Conservation (phyloP, 2,329 filamentous ascomycete genomes). For the Hawksworthiomyces lignivorus region DNA sequence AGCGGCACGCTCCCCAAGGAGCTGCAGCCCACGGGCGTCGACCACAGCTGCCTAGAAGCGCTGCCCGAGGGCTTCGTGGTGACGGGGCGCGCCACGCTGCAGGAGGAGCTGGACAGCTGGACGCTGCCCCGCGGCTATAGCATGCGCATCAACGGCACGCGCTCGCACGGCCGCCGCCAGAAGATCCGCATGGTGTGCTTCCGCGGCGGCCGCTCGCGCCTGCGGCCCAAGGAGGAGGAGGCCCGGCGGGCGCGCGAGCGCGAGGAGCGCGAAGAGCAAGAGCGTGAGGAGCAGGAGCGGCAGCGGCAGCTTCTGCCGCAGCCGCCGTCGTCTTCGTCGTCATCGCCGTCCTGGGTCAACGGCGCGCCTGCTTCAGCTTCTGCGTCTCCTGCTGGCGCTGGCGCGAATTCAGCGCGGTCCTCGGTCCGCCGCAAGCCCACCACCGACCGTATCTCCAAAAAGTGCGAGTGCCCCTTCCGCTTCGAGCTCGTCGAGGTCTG, state of each 20-base stretch:
- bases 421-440: conserved; percentile 24
- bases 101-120: conserved; percentile 28
- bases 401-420: too few species aligned
- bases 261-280: too few species aligned
- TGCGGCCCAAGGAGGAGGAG: conserved; percentile 15
- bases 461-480: conserved; percentile 30
- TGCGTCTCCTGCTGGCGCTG: too few species aligned
- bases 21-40: conserved; percentile 5
- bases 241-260: conserved; percentile 15
- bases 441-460: conserved; percentile 27
- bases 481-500: conserved; percentile 29
- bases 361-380: too few species aligned
- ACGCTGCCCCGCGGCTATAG: conserved; percentile 30
- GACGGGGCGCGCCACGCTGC: conserved; percentile 25
- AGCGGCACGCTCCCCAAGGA: background rate
- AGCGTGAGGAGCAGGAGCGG: conserved; percentile 10
- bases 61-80: conserved; percentile 27
- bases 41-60: conserved; percentile 21
- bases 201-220: conserved; percentile 28
- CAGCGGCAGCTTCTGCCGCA: background rate
- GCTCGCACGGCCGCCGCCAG: conserved; percentile 26
- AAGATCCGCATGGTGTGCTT: conserved; percentile 32
- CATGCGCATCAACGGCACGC: conserved; percentile 31
- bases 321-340: too few species aligned
- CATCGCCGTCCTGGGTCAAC: too few species aligned